Conservation (phyloP, 345 rosid species). For the Eucalyptus leucophloia region DNA sequence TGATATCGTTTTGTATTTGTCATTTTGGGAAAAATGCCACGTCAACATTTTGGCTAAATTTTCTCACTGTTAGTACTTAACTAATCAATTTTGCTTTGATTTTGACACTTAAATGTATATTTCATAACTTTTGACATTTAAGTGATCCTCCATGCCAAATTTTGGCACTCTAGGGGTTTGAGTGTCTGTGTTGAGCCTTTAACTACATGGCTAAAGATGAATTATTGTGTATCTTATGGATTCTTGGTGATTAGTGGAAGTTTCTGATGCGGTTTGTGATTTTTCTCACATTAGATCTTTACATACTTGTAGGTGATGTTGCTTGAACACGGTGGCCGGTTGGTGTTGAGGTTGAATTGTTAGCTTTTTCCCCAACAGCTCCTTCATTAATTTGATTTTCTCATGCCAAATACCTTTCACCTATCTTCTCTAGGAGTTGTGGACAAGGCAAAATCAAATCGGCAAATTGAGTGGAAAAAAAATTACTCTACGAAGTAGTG, state of each 20-base stretch:
- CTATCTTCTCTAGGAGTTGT: not conserved
- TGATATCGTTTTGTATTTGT: accelerated
- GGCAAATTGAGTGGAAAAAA: not conserved
- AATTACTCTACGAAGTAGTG: not conserved
- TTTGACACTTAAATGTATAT: accelerated
- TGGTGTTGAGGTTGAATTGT: not conserved
- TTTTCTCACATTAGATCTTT: no score
- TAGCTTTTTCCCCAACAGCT: not conserved
- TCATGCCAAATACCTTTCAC: not conserved
- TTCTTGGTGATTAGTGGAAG: no score
- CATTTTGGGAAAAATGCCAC: no score
- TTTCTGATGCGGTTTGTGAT: no score
- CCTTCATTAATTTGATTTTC: not conserved
- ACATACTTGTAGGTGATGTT: not conserved
- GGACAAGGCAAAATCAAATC: not conserved
- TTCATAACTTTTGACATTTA: no score
- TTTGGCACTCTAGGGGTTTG: accelerated
- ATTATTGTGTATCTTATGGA: no score
- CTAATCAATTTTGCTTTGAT: no score
- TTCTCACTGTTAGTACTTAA: no score
- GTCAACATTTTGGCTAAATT: no score
- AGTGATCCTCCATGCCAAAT: accelerated
- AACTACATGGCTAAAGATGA: no score
- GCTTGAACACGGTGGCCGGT: not conserved
- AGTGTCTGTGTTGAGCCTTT: no score